Evolutionary conservation across 345 rosid species (phyloP).

Genomic region (Combretum micranthum): DNA sequence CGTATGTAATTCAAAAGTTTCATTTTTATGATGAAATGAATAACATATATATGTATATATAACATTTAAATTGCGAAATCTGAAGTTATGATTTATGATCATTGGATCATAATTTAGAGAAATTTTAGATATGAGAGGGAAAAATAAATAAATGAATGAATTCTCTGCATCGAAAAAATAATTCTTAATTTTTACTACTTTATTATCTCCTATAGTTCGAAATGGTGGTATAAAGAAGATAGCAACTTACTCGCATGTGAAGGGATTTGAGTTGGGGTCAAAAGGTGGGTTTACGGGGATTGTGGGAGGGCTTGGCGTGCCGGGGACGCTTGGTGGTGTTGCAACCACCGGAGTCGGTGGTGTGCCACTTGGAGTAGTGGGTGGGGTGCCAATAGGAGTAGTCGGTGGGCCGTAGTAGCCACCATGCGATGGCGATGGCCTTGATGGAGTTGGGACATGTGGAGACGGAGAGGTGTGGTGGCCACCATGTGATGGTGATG

Average conservation of each 20-base stretch:
- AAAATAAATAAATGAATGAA: too few relatives aligned
- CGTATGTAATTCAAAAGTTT: too few relatives aligned
- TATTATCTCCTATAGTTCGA: too few relatives aligned
- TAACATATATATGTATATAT: not conserved
- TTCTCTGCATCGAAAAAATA: not conserved
- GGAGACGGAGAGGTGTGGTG: constrained; percentile 44
- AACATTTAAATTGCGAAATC: too few relatives aligned
- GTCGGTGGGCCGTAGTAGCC: constrained; percentile 42
- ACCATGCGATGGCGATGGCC: constrained; percentile 34
- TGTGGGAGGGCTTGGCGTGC: constrained; percentile 34
- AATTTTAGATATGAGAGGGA: too few relatives aligned
- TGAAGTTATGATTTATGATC: too few relatives aligned
- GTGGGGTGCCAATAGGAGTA: constrained; percentile 7
- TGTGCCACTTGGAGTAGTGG: constrained; percentile 6
- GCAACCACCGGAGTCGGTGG: constrained; percentile 43
- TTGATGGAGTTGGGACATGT: constrained; percentile 15
- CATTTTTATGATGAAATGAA: too few relatives aligned
- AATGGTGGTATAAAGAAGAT: too few relatives aligned
- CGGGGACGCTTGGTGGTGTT: constrained; percentile 48
- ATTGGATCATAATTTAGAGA: too few relatives aligned
- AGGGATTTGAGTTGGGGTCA: constrained; percentile 49
- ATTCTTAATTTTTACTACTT: too few relatives aligned
- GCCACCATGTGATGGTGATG: constrained; percentile 42
- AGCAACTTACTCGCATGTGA: constrained; percentile 80
- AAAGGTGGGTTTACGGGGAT: constrained; percentile 43